Evolutionary conservation across 2,329 filamentous ascomycete species (phyloP).

Genomic region (Magnaporthiopsis poae): DNA sequence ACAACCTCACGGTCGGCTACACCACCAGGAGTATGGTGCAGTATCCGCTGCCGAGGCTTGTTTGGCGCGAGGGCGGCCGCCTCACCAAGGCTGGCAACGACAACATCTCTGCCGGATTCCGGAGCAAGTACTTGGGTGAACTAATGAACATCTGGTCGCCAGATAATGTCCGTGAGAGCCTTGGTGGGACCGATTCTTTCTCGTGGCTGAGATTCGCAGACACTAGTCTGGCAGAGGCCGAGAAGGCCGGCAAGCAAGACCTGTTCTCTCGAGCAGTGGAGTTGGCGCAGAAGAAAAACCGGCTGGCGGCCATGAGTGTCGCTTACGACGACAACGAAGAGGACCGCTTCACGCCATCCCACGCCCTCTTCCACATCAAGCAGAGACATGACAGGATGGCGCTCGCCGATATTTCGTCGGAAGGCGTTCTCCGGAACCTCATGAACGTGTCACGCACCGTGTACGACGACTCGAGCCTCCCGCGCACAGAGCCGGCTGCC

Average conservation of each 20-base stretch:
- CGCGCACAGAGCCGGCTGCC: slow-evolving; percentile 70
- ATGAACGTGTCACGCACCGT: slow-evolving; percentile 65
- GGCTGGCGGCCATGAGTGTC: slow-evolving; percentile 57
- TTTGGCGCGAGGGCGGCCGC: slow-evolving; percentile 74
- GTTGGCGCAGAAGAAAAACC: slow-evolving; percentile 42
- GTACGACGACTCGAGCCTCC: slow-evolving; percentile 62
- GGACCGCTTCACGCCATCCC: slow-evolving; percentile 56
- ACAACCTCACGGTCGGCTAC: slow-evolving; percentile 69
- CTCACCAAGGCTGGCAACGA: slow-evolving; percentile 62
- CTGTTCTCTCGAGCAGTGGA: slow-evolving; percentile 57
- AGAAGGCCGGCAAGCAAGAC: slow-evolving; percentile 56
- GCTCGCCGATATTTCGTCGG: slow-evolving; percentile 57
- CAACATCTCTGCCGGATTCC: slow-evolving; percentile 71
- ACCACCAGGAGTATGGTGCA: slow-evolving; percentile 80
- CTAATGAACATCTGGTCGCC: slow-evolving; percentile 86
- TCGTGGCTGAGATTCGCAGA: slow-evolving; percentile 87
- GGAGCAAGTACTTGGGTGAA: slow-evolving; percentile 63
- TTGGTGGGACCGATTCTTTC: slow-evolving; percentile 56
- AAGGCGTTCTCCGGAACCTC: slow-evolving; percentile 64
- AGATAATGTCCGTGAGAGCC: slow-evolving; percentile 61
- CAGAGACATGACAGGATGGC: slow-evolving; percentile 57
- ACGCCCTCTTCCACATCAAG: slow-evolving; percentile 73
- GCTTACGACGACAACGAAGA: slow-evolving; percentile 59
- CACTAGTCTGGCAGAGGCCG: slow-evolving; percentile 62
- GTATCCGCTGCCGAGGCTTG: slow-evolving; percentile 67